Percentiles rank a stretch among this genome's conserved stretches.
Evolutionary conservation across 768 basidiomycete species (phyloP).

Genomic region (Butyriboletus loyo): DNA sequence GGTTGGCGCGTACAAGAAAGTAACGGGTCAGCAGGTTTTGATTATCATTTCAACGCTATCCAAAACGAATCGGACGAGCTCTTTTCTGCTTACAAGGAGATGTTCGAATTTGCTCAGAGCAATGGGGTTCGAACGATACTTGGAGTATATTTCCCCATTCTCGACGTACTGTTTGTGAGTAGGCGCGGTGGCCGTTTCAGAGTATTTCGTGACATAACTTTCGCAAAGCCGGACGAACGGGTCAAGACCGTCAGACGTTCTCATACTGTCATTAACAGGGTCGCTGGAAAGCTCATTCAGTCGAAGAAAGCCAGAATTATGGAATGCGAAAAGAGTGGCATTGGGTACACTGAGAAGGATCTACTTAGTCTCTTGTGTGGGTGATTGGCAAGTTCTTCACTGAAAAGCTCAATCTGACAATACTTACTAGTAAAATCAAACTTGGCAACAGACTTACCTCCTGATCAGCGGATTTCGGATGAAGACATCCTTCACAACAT

Average conservation of each 20-base stretch:
- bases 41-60: constrained; percentile 83
- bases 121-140: constrained; percentile 43
- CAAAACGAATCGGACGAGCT: constrained; percentile 76
- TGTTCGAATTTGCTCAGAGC: constrained; percentile 71
- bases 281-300: constrained; percentile 73
- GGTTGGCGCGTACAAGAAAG: neutral
- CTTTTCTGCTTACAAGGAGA: constrained; percentile 77
- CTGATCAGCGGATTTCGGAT: constrained; percentile 76
- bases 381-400: constrained; percentile 27
- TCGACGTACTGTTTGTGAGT: constrained; percentile 57
- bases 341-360: constrained; percentile 62
- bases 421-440: constrained; percentile 73
- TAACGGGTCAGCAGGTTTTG: constrained; percentile 58
- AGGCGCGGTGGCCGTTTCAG: neutral
- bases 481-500: constrained; percentile 83
- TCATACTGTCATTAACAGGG: constrained; percentile 59
- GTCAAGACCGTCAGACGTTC: constrained; percentile 51
- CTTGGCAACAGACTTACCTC: constrained; percentile 61
- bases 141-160: constrained; percentile 56
- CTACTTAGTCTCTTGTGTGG: constrained; percentile 72
- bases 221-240: constrained; percentile 50
- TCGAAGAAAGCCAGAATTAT: constrained; percentile 73
- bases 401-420: constrained; percentile 6
- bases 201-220: neutral
- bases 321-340: constrained; percentile 54